A percentile compares a stretch with the other conserved stretches of the same genome.
phyloP scores from a whole-genome alignment of 23 red algal genomes.

The Gracilariopsis chorda region DNA sequence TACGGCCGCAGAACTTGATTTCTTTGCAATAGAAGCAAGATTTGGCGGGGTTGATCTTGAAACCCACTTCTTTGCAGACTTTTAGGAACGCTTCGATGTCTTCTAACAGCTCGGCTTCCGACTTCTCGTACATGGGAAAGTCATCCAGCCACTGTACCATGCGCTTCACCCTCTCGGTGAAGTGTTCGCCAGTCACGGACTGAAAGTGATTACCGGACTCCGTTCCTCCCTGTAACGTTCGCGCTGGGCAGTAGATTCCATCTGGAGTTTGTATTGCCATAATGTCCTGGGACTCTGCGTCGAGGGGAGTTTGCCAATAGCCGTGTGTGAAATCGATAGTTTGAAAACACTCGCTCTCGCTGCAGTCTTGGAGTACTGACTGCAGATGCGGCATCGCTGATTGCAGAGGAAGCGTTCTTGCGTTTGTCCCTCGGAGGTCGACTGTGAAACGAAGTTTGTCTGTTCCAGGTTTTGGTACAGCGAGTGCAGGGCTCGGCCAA shows the following conservation, averaged over 20 bases:
- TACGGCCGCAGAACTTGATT: slow-evolving; percentile 24
- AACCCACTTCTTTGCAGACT: background rate
- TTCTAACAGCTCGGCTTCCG: background rate
- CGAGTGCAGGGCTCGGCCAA: background rate
- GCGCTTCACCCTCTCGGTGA: background rate
- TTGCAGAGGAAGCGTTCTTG: no score
- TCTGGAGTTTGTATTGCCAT: slow-evolving; percentile 21
- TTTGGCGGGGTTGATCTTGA: background rate
- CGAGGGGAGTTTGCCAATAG: slow-evolving; percentile 1
- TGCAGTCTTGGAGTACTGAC: background rate
- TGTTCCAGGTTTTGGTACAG: slow-evolving; percentile 6
- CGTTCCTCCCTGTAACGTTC: slow-evolving; percentile 25
- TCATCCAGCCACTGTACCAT: slow-evolving; percentile 16
- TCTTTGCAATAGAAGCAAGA: background rate
- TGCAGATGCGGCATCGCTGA: no score
- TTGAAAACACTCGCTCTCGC: no score
- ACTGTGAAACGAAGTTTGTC: slow-evolving; percentile 1
- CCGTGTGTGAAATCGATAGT: background rate
- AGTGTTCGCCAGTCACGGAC: background rate
- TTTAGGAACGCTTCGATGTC: background rate
- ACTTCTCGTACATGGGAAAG: background rate
- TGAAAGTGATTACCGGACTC: slow-evolving; percentile 40
- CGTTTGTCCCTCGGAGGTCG: background rate
- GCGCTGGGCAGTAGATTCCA: background rate
- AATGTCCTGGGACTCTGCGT: background rate